Evolutionary conservation across 495 filamentous ascomycete species (phyloP).

Genomic region (Talaromyces borbonicus): DNA sequence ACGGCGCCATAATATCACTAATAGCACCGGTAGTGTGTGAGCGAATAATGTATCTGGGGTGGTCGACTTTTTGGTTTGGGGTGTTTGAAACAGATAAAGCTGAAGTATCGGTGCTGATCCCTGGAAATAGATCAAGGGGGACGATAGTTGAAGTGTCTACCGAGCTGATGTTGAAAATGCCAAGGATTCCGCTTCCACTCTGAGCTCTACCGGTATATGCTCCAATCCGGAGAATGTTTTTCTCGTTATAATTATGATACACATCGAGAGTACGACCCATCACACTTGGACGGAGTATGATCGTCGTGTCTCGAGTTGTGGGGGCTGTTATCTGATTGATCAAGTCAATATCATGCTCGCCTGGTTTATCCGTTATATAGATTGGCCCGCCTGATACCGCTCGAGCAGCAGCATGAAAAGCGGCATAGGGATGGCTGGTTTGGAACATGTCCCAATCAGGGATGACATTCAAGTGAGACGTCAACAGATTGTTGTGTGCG

Average conservation of each 20-base stretch:
- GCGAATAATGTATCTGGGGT: conserved; percentile 56
- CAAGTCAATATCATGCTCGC: conserved; percentile 61
- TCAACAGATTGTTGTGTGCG: conserved; percentile 81
- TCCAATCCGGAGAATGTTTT: conserved; percentile 63
- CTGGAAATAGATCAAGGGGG: conserved; percentile 60
- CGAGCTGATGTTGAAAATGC: conserved; percentile 69
- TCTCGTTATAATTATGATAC: conserved; percentile 66
- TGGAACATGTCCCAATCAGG: conserved; percentile 99
- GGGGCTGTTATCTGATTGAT: conserved; percentile 68
- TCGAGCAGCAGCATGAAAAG: conserved; percentile 80
- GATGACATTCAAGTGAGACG: conserved; percentile 58
- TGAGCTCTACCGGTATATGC: conserved; percentile 56
- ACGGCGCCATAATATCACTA: conserved; percentile 35
- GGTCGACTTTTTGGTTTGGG: conserved; percentile 15
- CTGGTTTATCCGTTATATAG: conserved; percentile 85
- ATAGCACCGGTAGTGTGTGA: conserved; percentile 60
- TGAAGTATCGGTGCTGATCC: conserved; percentile 33
- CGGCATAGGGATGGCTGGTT: conserved; percentile 64
- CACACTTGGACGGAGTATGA: conserved; percentile 66
- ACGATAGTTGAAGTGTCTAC: conserved; percentile 53
- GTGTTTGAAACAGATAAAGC: neutral
- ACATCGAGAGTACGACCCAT: conserved; percentile 59
- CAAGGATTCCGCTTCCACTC: conserved; percentile 67
- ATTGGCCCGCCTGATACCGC: conserved; percentile 88
- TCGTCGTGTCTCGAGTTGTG: conserved; percentile 56